phyloP scores from a whole-genome alignment of 352 stramenopile species.

The Globisporangium sylvaticum region DNA sequence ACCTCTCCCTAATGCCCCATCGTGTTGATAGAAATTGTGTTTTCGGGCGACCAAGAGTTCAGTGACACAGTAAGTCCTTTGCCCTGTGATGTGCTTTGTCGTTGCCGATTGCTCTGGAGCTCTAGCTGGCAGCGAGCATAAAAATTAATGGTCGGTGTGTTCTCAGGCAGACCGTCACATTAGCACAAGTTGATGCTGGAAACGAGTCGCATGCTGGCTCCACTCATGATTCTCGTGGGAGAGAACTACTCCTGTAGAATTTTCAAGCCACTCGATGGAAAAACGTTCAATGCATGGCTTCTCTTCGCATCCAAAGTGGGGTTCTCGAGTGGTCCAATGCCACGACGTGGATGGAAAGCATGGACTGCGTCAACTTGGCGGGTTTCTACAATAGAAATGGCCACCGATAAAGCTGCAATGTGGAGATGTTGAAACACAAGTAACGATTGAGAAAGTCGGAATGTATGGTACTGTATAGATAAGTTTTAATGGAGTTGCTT shows the following conservation, averaged over 20 bases:
- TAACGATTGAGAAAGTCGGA: not conserved
- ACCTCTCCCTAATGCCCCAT: not conserved
- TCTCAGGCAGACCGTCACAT: not conserved
- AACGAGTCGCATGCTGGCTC: not conserved
- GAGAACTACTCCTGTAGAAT: not conserved
- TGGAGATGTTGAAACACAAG: too few species aligned
- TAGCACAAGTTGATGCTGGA: not conserved
- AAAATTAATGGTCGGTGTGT: too few species aligned
- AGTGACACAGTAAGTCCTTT: not conserved
- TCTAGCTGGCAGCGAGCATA: too few species aligned
- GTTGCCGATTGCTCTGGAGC: too few species aligned
- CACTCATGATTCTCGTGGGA: not conserved
- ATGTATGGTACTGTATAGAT: conserved; percentile 22
- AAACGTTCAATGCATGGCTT: too few species aligned
- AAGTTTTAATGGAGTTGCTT: not conserved
- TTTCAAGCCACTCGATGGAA: not conserved
- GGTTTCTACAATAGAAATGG: too few species aligned
- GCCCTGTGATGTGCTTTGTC: not conserved
- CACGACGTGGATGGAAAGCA: not conserved
- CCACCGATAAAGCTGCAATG: too few species aligned
- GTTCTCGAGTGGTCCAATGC: not conserved
- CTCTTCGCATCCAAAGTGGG: not conserved
- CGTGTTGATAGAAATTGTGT: not conserved
- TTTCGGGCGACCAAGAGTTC: not conserved
- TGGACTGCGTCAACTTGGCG: not conserved